Base-by-base conservation (phyloP, 2,329 filamentous ascomycete species). In the Colletotrichum theobromicola region DNA sequence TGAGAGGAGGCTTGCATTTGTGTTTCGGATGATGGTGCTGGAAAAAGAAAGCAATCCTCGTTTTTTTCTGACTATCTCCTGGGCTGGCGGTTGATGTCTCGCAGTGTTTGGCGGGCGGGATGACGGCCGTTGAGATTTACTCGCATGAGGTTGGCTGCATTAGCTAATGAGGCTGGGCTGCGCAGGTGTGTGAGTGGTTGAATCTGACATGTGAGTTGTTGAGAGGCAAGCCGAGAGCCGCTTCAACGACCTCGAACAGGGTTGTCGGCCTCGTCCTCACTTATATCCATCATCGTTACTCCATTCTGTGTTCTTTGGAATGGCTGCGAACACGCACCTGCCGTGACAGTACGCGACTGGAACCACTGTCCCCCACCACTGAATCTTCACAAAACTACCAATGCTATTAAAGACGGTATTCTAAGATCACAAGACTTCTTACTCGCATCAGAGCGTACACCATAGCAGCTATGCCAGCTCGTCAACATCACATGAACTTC, bases 401-500 rank as follows among this genome's bases (percentile, higher is more conserved):
- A 46, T 67, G 65, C 65, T 67, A 60, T 67, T 67, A 60, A 60
- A 67, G 53, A 50, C 34, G 60, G 42, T 42, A 53, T 58, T 72
- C 53, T 72, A 64, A 24, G 35, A 16, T 30, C 30, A 65, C 53
- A 53, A 57, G 60, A 32, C 12, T 26, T 55, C 34, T 32, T 18
- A 24, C 37, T 71, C 37, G 63, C 46, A 58, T 9, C 42, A 26
- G 60, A 24, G 32, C 60, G 32, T 26, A 63, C 60, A 35, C 60
- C 34, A 26, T 16, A 37, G 26, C 32, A 42, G 21, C 63, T 35
- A 34, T 28, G n/a, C 46, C 30, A 13, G 50, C 46, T 63, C 8
- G 46, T 66, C 46, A 71, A 66, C 67, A 46, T 74, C 72, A 74
- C 67, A 57, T 61, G 37, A 35, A 62, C 67, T 35, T 57, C 55